Conservation (phyloP, 164 flowering plant genomes). For the Protea cynaroides region DNA sequence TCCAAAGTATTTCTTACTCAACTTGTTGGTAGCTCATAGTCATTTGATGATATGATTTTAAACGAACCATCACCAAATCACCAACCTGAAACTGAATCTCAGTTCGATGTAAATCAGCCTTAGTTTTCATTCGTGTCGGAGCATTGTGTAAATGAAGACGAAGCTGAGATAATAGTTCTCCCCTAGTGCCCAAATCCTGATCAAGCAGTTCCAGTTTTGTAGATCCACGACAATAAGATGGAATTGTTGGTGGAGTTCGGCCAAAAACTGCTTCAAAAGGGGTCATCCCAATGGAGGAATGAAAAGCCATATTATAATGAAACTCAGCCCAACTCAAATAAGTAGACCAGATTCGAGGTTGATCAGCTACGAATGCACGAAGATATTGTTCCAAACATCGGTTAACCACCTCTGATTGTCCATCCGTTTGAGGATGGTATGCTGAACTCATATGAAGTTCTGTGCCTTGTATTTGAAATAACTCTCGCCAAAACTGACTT, state of each 20-base stretch:
- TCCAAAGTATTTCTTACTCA: no score
- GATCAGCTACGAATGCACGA: background rate
- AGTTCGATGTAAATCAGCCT: no score
- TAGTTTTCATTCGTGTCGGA: no score
- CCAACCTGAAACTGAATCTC: no score
- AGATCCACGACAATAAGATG: background rate
- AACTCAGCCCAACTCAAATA: slow-evolving; percentile 8
- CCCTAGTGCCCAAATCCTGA: no score
- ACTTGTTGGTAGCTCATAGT: no score
- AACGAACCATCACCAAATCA: no score
- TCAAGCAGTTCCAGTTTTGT: no score
- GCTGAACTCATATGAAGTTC: background rate
- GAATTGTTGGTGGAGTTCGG: background rate
- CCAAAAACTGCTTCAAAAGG: slow-evolving; percentile 8
- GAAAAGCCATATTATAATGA: slow-evolving; percentile 9
- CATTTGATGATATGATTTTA: no score
- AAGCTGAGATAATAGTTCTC: no score
- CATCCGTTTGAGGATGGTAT: slow-evolving; percentile 3
- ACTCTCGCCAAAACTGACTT: background rate
- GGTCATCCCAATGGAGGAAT: slow-evolving; percentile 1
- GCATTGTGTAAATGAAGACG: no score
- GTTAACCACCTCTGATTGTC: slow-evolving; percentile 8
- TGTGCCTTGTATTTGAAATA: background rate
- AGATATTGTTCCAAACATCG: slow-evolving; percentile 1
- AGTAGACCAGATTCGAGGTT: background rate